Percentiles rank a stretch among this genome's conserved stretches.
phyloP scores from a whole-genome alignment of 2,329 filamentous ascomycete species.

The Colletotrichum truncatum region DNA sequence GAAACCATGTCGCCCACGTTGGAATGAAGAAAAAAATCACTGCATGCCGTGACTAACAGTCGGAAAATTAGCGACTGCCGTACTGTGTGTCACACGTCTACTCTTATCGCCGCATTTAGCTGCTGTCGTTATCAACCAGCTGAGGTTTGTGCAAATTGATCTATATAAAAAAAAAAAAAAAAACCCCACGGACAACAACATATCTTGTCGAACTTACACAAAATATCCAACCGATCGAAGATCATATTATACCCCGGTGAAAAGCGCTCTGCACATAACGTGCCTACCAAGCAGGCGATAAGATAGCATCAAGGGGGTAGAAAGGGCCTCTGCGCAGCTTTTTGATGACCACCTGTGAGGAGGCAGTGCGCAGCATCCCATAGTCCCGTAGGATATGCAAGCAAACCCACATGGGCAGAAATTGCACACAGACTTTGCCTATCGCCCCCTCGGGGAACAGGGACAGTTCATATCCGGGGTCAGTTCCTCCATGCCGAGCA shows the following conservation, averaged over 20 bases:
- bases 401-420: neutral
- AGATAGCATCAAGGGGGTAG: conserved; percentile 4
- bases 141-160: neutral
- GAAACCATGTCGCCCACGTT: conserved; percentile 1
- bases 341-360: neutral
- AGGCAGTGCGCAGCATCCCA: neutral
- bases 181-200: neutral
- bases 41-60: neutral
- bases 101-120: neutral
- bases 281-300: neutral
- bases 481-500: neutral
- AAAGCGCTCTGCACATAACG: neutral
- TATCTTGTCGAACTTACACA: neutral
- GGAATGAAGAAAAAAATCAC: neutral
- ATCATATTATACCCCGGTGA: neutral
- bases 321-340: neutral
- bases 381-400: conserved; percentile 1
- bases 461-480: neutral
- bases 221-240: neutral
- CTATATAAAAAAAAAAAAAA: neutral
- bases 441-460: conserved; percentile 1
- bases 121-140: no score
- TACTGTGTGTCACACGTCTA: conserved; percentile 2
- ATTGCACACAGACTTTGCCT: conserved; percentile 2
- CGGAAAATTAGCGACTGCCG: conserved; percentile 21